These are phyloP conservation scores for Hymenoscyphus linearis DNA, from an alignment of 2,329 filamentous ascomycete genomes.

Conservation along the genomic window DNA sequence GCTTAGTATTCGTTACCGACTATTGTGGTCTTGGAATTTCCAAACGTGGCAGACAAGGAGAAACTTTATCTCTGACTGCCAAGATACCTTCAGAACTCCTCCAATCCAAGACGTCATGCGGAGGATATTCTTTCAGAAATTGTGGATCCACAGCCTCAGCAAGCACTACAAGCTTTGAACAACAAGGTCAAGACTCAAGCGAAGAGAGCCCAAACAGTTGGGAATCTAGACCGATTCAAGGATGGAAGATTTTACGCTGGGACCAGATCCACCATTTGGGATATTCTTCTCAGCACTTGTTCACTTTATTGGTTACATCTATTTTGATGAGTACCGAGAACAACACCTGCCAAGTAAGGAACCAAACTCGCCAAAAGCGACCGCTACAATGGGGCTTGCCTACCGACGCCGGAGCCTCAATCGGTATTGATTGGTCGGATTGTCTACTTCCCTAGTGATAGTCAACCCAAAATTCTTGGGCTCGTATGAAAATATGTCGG, in stretches of 20 bases:
- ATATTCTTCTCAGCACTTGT: not conserved
- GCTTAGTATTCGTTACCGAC: not conserved
- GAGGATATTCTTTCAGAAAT: not conserved
- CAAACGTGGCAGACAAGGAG: not conserved
- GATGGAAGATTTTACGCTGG: not conserved
- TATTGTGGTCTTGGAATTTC: not conserved
- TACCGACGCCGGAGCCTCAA: not conserved
- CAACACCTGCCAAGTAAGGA: not conserved
- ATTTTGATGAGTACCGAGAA: not conserved
- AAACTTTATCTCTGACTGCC: not conserved
- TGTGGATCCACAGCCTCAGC: not conserved
- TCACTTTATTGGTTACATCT: not conserved
- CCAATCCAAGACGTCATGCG: not conserved
- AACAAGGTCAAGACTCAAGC: not conserved
- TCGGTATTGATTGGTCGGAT: not conserved
- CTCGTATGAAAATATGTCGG: not conserved
- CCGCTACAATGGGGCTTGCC: not conserved
- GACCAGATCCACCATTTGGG: not conserved
- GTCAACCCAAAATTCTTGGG: not conserved
- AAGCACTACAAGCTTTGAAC: not conserved
- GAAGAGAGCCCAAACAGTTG: not conserved
- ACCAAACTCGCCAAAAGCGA: not conserved
- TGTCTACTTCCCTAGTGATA: not conserved
- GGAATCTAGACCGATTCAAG: not conserved
- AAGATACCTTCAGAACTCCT: not conserved